Conservation (phyloP, 2,329 filamentous ascomycete species). For the Neurospora sp. region DNA sequence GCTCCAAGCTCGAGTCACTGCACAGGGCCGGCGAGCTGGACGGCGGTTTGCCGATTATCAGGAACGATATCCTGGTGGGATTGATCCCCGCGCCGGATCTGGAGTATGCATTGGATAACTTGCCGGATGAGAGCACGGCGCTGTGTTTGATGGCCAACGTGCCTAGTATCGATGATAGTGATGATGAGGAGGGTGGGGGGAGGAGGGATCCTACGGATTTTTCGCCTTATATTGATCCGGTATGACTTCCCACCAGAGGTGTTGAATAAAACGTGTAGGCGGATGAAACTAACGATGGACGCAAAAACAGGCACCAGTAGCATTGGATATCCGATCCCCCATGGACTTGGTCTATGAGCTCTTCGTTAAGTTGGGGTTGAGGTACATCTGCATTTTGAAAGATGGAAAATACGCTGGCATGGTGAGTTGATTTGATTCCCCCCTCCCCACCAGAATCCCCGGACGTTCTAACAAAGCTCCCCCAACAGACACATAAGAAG, state of each 20-base stretch:
- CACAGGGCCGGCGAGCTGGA: slow-evolving; percentile 85
- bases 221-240: slow-evolving; percentile 81
- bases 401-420: slow-evolving; percentile 83
- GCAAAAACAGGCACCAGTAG: slow-evolving; percentile 58
- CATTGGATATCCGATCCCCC: slow-evolving; percentile 78
- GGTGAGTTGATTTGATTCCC: slow-evolving; percentile 40
- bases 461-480: slow-evolving; percentile 4
- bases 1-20: slow-evolving; percentile 70
- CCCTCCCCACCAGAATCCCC: background rate
- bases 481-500: slow-evolving; percentile 77
- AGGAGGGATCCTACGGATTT: slow-evolving; percentile 67
- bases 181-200: slow-evolving; percentile 32
- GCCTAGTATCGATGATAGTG: slow-evolving; percentile 52
- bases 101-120: slow-evolving; percentile 80
- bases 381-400: slow-evolving; percentile 82
- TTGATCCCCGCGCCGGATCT: slow-evolving; percentile 90
- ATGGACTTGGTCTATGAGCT: slow-evolving; percentile 96
- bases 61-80: slow-evolving; percentile 71
- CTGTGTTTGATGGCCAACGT: slow-evolving; percentile 76
- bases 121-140: slow-evolving; percentile 62
- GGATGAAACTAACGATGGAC: background rate
- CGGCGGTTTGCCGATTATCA: slow-evolving; percentile 79
- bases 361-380: slow-evolving; percentile 84
- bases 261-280: background rate
- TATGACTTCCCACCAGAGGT: slow-evolving; percentile 28